Base-by-base conservation (phyloP, 2,329 filamentous ascomycete species). In the Cryphonectria nitschkei region DNA sequence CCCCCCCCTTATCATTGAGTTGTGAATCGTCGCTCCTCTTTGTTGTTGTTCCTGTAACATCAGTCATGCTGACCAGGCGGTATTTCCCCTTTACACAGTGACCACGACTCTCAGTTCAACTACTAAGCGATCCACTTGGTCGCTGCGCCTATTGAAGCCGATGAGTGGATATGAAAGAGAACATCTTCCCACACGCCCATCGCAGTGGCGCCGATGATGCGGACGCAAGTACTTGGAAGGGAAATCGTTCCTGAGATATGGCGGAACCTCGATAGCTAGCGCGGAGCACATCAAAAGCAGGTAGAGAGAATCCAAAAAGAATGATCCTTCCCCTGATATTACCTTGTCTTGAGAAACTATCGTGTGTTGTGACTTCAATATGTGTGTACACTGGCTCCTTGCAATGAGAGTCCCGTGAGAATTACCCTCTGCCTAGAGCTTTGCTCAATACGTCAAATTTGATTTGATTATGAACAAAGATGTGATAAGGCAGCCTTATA, bases 211-310 rank as follows among this genome's bases (percentile, higher is more conserved):
- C 60, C 19, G 70, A 65, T 72, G 67, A 60, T 72, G 67, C 64
- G 41, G 56, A 67, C 58, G 29, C 70, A 56, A 56, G 68, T 46
- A 67, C 39, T 41, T 58, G 7, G 43, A 43, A 26, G n/a, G 29
- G n/a, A 13, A 64, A 54, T 69, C 46, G 67, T 50, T 67, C 70
- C 70, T 72, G 70, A 66, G 60, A 72, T 63, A 72, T 72, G 70
- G 70, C 70, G 64, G 60, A 46, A 66, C 64, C 65, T 56, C 37
- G 63, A 67, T 32, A 60, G 67, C 67, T 34, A 67, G 67, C 68
- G 67, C 62, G 60, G 39, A 72, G 68, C 68, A 72, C 67, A 72
- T 70, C 67, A 43, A 67, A 22, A 58, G 43, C 46, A 69, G 64
- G 70, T 70, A 72, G 67, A 67, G 13, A 50, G 63, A 71, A 66